A percentile compares a stretch with the other conserved stretches of the same genome.
These are phyloP conservation scores for Plantago major DNA, from an alignment of 257 asterid species.

Conservation along the genomic window DNA sequence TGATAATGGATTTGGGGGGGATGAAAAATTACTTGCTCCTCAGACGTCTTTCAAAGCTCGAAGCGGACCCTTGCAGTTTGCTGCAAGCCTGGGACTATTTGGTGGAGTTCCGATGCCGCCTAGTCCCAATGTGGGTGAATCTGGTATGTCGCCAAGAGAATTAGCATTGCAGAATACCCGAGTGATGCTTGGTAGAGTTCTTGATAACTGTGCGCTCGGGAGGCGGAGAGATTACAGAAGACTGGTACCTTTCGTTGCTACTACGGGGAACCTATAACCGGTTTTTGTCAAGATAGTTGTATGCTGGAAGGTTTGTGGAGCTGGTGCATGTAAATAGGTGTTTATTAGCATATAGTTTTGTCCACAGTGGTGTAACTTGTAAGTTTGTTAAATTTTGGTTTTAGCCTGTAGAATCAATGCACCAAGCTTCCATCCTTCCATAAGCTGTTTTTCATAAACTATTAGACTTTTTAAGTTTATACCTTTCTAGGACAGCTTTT, in stretches of 20 bases:
- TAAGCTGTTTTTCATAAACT: slow-evolving; percentile 12
- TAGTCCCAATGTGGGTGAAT: slow-evolving; percentile 42
- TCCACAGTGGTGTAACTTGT: slow-evolving; percentile 12
- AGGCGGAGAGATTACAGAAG: slow-evolving; percentile 87
- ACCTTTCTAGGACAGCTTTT: slow-evolving; percentile 17
- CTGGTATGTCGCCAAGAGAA: slow-evolving; percentile 63
- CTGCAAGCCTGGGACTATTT: slow-evolving; percentile 43
- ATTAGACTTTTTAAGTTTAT: slow-evolving; percentile 12
- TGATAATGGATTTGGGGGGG: slow-evolving; percentile 71
- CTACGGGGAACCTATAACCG: slow-evolving; percentile 52
- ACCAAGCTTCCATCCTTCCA: slow-evolving; percentile 19
- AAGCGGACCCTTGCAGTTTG: slow-evolving; percentile 90
- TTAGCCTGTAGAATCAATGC: slow-evolving; percentile 28
- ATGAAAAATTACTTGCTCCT: slow-evolving; percentile 75
- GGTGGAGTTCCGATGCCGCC: slow-evolving; percentile 38
- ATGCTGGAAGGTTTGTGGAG: slow-evolving; percentile 22
- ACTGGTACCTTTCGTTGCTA: slow-evolving; percentile 85
- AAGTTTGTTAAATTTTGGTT: slow-evolving; percentile 32
- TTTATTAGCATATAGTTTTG: slow-evolving; percentile 26
- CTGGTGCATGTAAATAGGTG: slow-evolving; percentile 36
- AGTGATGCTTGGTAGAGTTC: slow-evolving; percentile 84
- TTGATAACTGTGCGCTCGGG: slow-evolving; percentile 85
- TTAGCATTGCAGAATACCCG: slow-evolving; percentile 82
- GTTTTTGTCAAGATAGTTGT: slow-evolving; percentile 21
- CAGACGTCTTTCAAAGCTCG: slow-evolving; percentile 93